These are phyloP conservation scores for Takashimella tepidaria DNA, from an alignment of 1,284 basidiomycete species.

Conservation along the genomic window DNA sequence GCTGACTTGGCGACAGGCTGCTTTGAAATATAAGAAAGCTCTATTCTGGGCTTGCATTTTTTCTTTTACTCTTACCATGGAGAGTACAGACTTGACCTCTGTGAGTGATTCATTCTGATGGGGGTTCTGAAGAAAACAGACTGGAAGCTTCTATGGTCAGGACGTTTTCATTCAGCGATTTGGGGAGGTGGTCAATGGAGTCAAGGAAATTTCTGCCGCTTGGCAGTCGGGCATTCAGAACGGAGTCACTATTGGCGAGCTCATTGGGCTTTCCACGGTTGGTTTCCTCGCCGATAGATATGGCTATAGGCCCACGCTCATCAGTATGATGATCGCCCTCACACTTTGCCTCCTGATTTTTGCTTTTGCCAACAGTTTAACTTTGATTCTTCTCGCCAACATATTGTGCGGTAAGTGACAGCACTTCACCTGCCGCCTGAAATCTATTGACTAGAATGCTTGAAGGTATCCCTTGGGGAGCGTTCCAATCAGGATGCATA, in stretches of 20 bases:
- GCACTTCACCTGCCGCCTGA: neutral
- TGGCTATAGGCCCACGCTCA: conserved; percentile 41
- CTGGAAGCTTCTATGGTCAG: conserved; percentile 45
- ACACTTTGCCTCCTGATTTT: conserved; percentile 38
- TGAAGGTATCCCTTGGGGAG: conserved; percentile 40
- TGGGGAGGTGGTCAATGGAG: conserved; percentile 35
- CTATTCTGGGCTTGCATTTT: neutral
- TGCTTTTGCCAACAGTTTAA: neutral
- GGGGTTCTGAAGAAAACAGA: conserved; percentile 4
- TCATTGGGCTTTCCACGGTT: conserved; percentile 46
- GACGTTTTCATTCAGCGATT: conserved; percentile 42
- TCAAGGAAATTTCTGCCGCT: conserved; percentile 48
- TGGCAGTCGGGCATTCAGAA: conserved; percentile 52
- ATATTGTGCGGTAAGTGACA: neutral
- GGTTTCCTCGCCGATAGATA: conserved; percentile 45
- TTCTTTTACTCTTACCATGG: neutral
- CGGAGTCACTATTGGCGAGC: conserved; percentile 44
- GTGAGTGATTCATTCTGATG: neutral
- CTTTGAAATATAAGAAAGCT: neutral
- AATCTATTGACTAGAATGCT: conserved; percentile 19
- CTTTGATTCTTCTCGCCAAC: neutral
- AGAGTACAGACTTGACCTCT: neutral
- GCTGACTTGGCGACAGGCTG: neutral
- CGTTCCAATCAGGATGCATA: conserved; percentile 12
- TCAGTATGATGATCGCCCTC: conserved; percentile 29